Base-by-base conservation (phyloP, 2,329 filamentous ascomycete species). In the Venturia asperata region DNA sequence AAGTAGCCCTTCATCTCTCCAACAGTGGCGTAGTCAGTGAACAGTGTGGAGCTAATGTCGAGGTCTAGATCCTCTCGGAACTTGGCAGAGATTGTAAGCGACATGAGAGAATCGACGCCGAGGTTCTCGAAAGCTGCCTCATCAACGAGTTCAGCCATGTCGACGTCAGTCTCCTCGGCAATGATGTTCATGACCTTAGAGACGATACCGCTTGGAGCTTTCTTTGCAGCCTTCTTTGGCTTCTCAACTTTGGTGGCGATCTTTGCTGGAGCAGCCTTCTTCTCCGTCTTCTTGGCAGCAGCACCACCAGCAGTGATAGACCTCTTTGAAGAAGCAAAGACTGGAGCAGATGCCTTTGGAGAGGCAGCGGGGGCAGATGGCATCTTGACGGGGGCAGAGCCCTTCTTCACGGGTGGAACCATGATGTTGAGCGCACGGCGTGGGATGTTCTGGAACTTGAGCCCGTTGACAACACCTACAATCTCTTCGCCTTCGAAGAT, bases 401-500 rank as follows among this genome's bases (percentile, higher is more conserved):
- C 72, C 70, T 76, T 77, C 67, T 83, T 83, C 60, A 81, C 78
- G 1, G 86, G 86, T 64, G 87, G 86, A 67, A 90, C 77, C 73
- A 90, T 82, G 69, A 85, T 82, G 77, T 88, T 87, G 67, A 89
- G 79, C 30, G 87, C 79, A 70, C 83, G 83, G 70, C 87, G 85
- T 43, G 87, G 86, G 64, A 88, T 87, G 69, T 83, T 80, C 72
- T 85, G 83, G 78, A 89, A 89, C 75, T 85, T 86, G 69, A 89
- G 80, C 62, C 86, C 85, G 63, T 81, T 81, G 66, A 85, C 81
- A 67, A 85, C 75, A 65, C 82, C 83, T 67, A 86, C 77, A 66
- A 85, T 82, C 69, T 85, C 80, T 61, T 82, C 79, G n/a, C 81
- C 81, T 34, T 85, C 81, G 69, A 85, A 79, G 69, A 85, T 80